Evolutionary conservation across 2,329 filamentous ascomycete species (phyloP), one percentile per base, ranked within the genome.

Genomic region (Pseudogymnoascus verrucosus): DNA sequence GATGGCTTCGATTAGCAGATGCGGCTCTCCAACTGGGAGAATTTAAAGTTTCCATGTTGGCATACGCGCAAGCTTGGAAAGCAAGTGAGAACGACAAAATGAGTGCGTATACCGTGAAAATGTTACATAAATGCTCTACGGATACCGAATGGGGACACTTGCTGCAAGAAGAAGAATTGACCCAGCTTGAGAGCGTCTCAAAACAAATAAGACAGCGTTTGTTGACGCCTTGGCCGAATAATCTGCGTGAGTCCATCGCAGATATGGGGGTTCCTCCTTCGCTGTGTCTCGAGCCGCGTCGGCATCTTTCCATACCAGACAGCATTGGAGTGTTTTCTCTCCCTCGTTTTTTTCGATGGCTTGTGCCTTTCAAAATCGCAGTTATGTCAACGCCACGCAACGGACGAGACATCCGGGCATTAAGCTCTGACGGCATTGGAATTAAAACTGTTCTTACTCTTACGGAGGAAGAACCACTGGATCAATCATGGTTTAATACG

Each of bases 341-440:
- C 26, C 66, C 66, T 2, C 64, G 66, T 11, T 67, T 67, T 39
- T 67, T 67, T 57, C 65, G 65, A 3, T 67, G 66, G 66, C 6
- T 67, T 0, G 51, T 67, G 11, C 64, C 65, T 5, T 51, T 60
- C 12, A 23, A 54, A 60, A 42, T 67, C 10, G 65, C 65, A 10
- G 65, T 61, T 16, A 67, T 67, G 64, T 65, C 64, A 7, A 67
- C 64, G 5, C 66, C 66, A 8, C 63, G 63, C 4, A 39, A 21
- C 19, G 51, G 8, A 23, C 36, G 34, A 2, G 66, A 67, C 14
- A 63, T 67, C 3, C 6, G 16, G 3, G 34, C 23, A 1, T 6
- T 61, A 21, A 61, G 59, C 34, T 61, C 59, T 2, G 34, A 42
- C 6, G 19, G 14, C 26, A 19, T 65, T 5, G 64, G 64, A 14